phyloP scores from a whole-genome alignment of 2,329 filamentous ascomycete genomes.

The Phyllosticta citriasiana region DNA sequence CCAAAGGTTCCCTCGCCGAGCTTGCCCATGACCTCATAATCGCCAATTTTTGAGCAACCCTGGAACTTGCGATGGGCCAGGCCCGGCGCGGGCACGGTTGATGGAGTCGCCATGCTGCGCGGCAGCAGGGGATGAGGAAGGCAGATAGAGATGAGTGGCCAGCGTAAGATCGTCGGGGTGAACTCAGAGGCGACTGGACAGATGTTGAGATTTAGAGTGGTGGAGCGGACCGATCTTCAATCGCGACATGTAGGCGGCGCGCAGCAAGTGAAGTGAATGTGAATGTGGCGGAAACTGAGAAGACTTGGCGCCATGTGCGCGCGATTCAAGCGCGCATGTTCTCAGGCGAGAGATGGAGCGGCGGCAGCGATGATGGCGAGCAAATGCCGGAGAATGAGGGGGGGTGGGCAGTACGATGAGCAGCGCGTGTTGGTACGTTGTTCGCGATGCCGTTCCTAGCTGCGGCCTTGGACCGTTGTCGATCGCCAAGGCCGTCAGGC shows the following conservation, averaged over 20 bases:
- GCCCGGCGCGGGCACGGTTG: constrained; percentile 38
- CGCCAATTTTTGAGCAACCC: constrained; percentile 74
- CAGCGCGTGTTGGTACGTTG: background rate
- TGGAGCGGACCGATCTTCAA: constrained; percentile 1
- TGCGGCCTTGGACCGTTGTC: background rate
- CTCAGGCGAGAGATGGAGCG: background rate
- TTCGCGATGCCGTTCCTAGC: background rate
- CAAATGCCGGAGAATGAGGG: background rate
- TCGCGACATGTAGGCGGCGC: constrained; percentile 12
- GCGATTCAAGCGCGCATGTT: background rate
- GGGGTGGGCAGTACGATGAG: background rate
- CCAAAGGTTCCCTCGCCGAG: constrained; percentile 95
- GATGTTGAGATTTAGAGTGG: background rate
- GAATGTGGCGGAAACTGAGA: background rate
- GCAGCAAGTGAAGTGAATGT: background rate
- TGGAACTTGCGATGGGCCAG: constrained; percentile 51
- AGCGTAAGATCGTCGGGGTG: background rate
- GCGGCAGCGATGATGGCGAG: background rate
- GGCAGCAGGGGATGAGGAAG: background rate
- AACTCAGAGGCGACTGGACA: background rate
- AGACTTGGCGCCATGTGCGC: background rate
- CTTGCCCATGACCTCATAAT: constrained; percentile 72
- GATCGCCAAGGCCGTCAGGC: background rate
- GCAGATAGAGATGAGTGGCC: background rate
- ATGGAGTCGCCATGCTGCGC: constrained; percentile 9